Base-by-base conservation (phyloP, 257 asterid species). In the Ophiorrhiza pumila region DNA sequence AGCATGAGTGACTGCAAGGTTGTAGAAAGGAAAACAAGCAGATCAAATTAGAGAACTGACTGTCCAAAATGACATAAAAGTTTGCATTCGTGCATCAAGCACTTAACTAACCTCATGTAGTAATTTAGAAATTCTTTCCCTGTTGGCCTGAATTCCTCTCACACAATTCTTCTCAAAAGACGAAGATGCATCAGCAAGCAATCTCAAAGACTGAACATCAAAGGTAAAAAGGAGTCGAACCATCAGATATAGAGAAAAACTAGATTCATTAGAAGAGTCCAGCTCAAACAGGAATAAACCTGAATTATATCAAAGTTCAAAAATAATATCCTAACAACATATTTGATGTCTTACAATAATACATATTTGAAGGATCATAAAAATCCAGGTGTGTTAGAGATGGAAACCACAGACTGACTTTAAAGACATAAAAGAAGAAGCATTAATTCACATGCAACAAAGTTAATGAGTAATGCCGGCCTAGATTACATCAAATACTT, bases 81-180 rank as follows among this genome's bases (percentile, higher is more conserved):
- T n/a, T 59, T 42, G 71, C 53, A 53, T 55, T 67, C 73, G 41
- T 37, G 63, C n/a, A 66, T 41, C 41, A 72, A 39, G 18, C 42
- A 70, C 77, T 69, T 13, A 50, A 82, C 91, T 76, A 52, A 88
- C 99, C 96, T 94, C 98, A 4, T 89, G 95, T 77, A 94, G 86
- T 74, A 91, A 75, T 78, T 91, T 94, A 50, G 91, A 75, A 56
- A 94, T 94, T 74, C 98, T 88, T 60, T 88, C 98, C 83, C 76
- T 82, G 73, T 94, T 89, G 79, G 99, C 99, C 86, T 86, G 91
- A 78, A 94, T 94, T 71, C 97, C 99, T 62, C 97, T 79, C 74
- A 87, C 97, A 75, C 98, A 94, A 64, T 94, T 94, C 90, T 94
- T 94, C 81, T 91, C 99, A 73, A 94, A 94, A 46, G 99, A 94